Base-by-base conservation (phyloP, 805 yeast genomes). In the Ogataea trehaloabstinens region DNA sequence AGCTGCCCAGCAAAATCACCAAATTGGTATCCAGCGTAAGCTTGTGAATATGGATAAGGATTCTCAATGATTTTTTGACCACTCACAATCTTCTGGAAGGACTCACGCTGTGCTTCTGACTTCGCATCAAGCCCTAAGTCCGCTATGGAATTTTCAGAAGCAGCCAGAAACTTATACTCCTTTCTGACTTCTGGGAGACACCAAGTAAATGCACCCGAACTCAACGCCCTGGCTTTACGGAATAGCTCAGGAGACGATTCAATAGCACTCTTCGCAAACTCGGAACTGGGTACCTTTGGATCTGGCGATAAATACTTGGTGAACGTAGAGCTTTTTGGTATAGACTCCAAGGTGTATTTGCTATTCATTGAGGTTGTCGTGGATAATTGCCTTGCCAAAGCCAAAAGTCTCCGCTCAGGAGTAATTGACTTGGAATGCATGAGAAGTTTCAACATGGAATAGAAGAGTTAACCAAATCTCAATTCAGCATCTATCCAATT, bases 1-100 rank as follows among this genome's bases (percentile, higher is more conserved):
- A 91, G 66, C 60, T 93, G 99, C 2, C 98, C 98, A 0, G 97
- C 97, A 77, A 91, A 91, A 48, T 77, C 78, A 3, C 99, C 98
- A 67, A 93, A 91, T 56, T 91, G 99, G 72, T 83, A 88, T 1
- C 99, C 99, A 2, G 98, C 96, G 61, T 91, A 91, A 0, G 91
- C 86, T 60, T 85, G 90, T 10, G 96, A 78, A 61, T 85, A 91
- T 0, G 99, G 98, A 49, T 77, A 78, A 1, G 63, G 63, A 18
- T 49, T 49, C 25, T 61, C 52, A 2, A 73, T 48, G n/a, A 62
- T 51, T 28, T 76, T 67, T 30, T 60, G 49, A 1, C 97, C 97
- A 40, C 80, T 70, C 4, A 85, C 76, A 2, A 85, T 60, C 20
- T 72, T 63, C 40, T 70, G 71, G 47, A 76, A 81, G 16, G 33